phyloP scores from a whole-genome alignment of 2,329 filamentous ascomycete genomes.

The Monilinia aucupariae region DNA sequence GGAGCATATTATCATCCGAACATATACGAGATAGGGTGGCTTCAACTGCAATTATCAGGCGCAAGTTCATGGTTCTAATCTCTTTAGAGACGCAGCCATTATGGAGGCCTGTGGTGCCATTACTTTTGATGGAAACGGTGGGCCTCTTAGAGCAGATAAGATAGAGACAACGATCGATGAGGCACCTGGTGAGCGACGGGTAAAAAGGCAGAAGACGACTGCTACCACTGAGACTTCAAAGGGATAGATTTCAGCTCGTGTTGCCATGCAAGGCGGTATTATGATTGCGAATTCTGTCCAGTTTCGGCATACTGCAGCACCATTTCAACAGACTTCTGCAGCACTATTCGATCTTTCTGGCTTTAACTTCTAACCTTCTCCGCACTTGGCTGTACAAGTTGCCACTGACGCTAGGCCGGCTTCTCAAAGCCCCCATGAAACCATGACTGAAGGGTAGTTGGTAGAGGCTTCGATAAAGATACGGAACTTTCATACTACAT shows the following conservation, averaged over 20 bases:
- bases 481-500: too few relatives aligned
- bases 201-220: not conserved
- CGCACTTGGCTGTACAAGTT: too few relatives aligned
- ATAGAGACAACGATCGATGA: not conserved
- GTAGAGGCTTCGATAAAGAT: not conserved
- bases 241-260: too few relatives aligned
- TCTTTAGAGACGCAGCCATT: not conserved
- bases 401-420: too few relatives aligned
- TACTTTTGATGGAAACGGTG: not conserved
- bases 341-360: not conserved
- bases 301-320: not conserved
- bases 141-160: not conserved
- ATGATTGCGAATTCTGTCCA: not conserved
- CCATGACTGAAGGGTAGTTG: not conserved
- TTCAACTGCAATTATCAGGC: conserved; percentile 1
- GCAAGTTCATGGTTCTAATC: not conserved
- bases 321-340: not conserved
- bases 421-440: not conserved
- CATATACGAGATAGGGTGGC: not conserved
- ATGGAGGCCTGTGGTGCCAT: not conserved
- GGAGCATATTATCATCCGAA: conserved; percentile 1
- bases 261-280: not conserved
- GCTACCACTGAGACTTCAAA: not conserved
- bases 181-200: not conserved
- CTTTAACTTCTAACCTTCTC: too few relatives aligned